A percentile compares a stretch with the other conserved stretches of the same genome.
Conservation (phyloP, 2,329 filamentous ascomycete species). For the Dichotomopilus funicola region DNA sequence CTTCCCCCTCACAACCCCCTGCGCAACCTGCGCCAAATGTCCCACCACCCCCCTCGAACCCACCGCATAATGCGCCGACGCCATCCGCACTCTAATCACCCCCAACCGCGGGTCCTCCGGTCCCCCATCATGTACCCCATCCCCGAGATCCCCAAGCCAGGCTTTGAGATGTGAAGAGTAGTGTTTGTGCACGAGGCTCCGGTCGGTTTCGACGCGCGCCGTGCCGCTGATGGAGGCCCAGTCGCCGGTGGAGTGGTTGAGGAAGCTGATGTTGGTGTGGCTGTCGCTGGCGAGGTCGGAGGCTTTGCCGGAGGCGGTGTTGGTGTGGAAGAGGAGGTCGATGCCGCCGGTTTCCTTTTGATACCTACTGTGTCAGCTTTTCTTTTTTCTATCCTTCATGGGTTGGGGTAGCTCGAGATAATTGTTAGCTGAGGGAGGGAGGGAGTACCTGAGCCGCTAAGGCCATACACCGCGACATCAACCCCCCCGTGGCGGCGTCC, state of each 20-base stretch:
- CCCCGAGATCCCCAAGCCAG: slow-evolving; percentile 80
- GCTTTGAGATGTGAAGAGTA: slow-evolving; percentile 70
- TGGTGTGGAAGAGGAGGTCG: slow-evolving; percentile 85
- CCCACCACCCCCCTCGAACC: slow-evolving; percentile 56
- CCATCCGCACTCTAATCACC: slow-evolving; percentile 68
- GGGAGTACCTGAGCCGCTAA: slow-evolving; percentile 62
- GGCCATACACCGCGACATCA: slow-evolving; percentile 83
- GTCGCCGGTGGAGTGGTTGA: slow-evolving; percentile 61
- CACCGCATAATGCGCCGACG: slow-evolving; percentile 66
- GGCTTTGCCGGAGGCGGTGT: slow-evolving; percentile 84
- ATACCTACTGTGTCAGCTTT: too few relatives aligned
- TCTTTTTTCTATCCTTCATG: too few relatives aligned
- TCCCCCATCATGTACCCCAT: slow-evolving; percentile 76
- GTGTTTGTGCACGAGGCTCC: slow-evolving; percentile 62
- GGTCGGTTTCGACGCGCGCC: slow-evolving; percentile 63
- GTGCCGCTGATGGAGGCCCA: slow-evolving; percentile 83
- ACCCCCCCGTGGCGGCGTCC: slow-evolving; percentile 54
- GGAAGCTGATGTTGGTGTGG: slow-evolving; percentile 75
- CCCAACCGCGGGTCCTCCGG: slow-evolving; percentile 76
- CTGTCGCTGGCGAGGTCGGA: slow-evolving; percentile 67
- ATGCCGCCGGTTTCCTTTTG: slow-evolving; percentile 68
- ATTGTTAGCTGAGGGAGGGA: neutral
- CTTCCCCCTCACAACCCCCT: slow-evolving; percentile 67
- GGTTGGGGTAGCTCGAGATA: too few relatives aligned
- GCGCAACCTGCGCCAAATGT: slow-evolving; percentile 63